phyloP scores from a whole-genome alignment of 2,329 filamentous ascomycete species.

The Camillea tinctor region DNA sequence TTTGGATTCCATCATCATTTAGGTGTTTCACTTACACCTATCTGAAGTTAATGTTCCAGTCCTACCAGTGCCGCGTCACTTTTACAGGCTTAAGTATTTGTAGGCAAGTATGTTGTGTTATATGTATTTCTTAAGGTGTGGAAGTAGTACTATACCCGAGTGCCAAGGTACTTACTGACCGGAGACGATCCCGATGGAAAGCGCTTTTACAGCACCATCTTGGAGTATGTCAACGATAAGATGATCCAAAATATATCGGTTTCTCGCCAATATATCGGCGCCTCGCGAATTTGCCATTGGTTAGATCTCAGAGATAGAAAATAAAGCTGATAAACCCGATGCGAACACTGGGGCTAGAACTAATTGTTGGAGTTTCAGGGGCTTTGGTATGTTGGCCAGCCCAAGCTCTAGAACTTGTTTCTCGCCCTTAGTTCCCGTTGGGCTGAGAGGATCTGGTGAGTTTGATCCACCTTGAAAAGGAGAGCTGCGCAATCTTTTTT shows the following conservation, averaged over 20 bases:
- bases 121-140: too few species aligned
- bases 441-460: conserved; percentile 9
- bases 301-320: not conserved
- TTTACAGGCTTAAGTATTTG: too few species aligned
- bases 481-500: conserved; percentile 7
- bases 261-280: not conserved
- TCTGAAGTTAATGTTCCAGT: too few species aligned
- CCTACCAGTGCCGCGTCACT: not conserved
- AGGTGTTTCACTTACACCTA: not conserved
- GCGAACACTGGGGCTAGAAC: not conserved
- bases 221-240: not conserved
- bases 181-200: not conserved
- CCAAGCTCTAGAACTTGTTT: conserved; percentile 8
- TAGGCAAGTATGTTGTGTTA: too few species aligned
- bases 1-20: not conserved
- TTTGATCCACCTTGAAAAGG: conserved; percentile 3
- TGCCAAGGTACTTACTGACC: too few species aligned
- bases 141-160: too few species aligned
- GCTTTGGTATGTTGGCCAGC: not conserved
- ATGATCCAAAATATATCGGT: not conserved
- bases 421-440: conserved; percentile 18
- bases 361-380: not conserved
- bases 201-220: too few species aligned
- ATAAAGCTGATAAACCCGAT: not conserved
- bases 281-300: not conserved